Base-by-base conservation (phyloP, 2,329 filamentous ascomycete species). In the Fusarium dimerum region DNA sequence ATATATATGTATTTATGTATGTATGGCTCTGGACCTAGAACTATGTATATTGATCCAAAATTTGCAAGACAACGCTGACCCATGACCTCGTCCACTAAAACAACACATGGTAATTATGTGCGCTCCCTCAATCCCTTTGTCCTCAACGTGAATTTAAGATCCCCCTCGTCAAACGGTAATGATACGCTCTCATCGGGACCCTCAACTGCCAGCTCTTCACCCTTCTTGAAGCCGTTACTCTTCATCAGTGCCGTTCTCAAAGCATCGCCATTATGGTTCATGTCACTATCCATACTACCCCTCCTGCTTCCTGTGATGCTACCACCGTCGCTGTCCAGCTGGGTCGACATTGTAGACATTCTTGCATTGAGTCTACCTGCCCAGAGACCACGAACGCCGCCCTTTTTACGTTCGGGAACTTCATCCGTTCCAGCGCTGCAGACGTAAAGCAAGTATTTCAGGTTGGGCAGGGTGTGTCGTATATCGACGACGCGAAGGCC, bases 371-470 rank as follows among this genome's bases (percentile, higher is more conserved):
- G 61, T 32, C 78, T 70, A 0, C 81, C 80, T 0, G 75, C 75
- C 73, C 82, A 80, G 2, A 87, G 67, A 0, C 84, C 84, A 29
- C 83, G 72, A 0, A 87, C 78, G 10, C 84, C 84, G 12, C 84
- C 84, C 40, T 76, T 76, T 57, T 85, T 87, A 39, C 84, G 75
- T 63, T 82, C 81, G 0, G 84, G 84, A 2, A 87, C 70, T 51
- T 87, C 81, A 29, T 82, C 80, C 2, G 69, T 87, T 0, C 92
- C 92, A 0, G 92, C 90, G 32, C 90, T 94, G 60, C 92, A 88
- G 2, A 97, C 87, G 63, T 95, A 96, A 2, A 97, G 76, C 15
- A 97, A 76, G 63, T 96, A 97, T 69, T 96, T 96, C 10, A 99
- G 77, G 66, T 99, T 99, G 2, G 93, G 92, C 7, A 97, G 75